A percentile compares a stretch with the other conserved stretches of the same genome.
phyloP scores from a whole-genome alignment of 306 rosid genomes.

The Amphicarpaea edgeworthii region DNA sequence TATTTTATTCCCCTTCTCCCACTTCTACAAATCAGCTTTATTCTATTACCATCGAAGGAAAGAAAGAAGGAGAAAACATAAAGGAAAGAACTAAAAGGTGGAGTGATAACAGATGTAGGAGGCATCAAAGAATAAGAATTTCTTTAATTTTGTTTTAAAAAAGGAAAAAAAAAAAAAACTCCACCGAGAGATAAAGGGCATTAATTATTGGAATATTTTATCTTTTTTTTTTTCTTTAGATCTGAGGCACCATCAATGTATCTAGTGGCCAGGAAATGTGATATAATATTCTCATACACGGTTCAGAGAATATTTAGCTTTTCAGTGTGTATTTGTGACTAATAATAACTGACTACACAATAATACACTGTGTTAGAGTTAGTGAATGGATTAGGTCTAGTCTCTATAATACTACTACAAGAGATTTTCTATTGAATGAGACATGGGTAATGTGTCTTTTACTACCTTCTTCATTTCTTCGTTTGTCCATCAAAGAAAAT shows the following conservation, averaged over 20 bases:
- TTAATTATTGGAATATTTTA: slow-evolving; percentile 52
- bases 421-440: slow-evolving; percentile 20
- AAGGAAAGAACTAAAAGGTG: slow-evolving; percentile 39
- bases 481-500: not conserved
- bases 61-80: not conserved
- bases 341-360: not conserved
- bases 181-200: slow-evolving; percentile 60
- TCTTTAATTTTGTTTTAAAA: slow-evolving; percentile 36
- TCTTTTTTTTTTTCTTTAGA: slow-evolving; percentile 56
- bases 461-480: not conserved
- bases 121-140: slow-evolving; percentile 79
- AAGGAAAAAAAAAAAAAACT: slow-evolving; percentile 35
- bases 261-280: slow-evolving; percentile 47
- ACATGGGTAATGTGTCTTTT: slow-evolving; percentile 26
- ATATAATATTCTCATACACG: slow-evolving; percentile 45
- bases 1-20: slow-evolving; percentile 7
- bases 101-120: slow-evolving; percentile 34
- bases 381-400: slow-evolving; percentile 16
- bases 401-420: not conserved
- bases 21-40: slow-evolving; percentile 56
- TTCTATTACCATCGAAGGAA: slow-evolving; percentile 43
- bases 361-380: not conserved
- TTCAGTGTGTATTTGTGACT: slow-evolving; percentile 5
- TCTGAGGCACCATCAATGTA: slow-evolving; percentile 40
- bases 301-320: slow-evolving; percentile 44